A percentile compares a stretch with the other conserved stretches of the same genome.
phyloP scores from a whole-genome alignment of 306 rosid genomes.

The Vigna hirtella region DNA sequence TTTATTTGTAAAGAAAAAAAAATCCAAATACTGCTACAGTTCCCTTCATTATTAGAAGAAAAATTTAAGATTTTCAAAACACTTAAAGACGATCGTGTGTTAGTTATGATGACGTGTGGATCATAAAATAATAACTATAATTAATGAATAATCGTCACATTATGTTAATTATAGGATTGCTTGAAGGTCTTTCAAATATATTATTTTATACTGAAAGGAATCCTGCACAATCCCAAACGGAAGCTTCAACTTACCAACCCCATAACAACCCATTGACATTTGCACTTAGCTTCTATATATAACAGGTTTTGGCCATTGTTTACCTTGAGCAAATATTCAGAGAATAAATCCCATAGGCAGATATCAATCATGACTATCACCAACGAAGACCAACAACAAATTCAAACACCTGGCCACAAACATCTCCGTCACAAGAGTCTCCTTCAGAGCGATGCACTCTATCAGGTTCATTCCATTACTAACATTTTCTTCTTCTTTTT shows the following conservation, averaged over 20 bases:
- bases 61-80: not conserved
- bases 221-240: not conserved
- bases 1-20: too few relatives aligned
- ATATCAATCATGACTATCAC: not conserved
- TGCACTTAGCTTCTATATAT: not conserved
- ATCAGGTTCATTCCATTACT: slow-evolving; percentile 55
- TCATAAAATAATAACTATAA: not conserved
- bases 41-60: too few relatives aligned
- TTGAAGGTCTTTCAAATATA: not conserved
- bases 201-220: not conserved
- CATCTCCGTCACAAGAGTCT: slow-evolving; percentile 88
- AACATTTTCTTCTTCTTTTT: not conserved
- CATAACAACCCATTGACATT: not conserved
- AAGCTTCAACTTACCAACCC: not conserved
- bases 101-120: not conserved
- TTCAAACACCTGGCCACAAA: slow-evolving; percentile 50
- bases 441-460: slow-evolving; percentile 90
- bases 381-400: slow-evolving; percentile 8
- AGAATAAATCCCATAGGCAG: not conserved
- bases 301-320: not conserved
- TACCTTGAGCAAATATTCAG: not conserved
- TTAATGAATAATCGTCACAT: not conserved
- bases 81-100: not conserved
- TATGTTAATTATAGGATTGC: not conserved
- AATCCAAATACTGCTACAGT: too few relatives aligned